Conservation (phyloP, 345 rosid species). For the Gossypium sturtianum region DNA sequence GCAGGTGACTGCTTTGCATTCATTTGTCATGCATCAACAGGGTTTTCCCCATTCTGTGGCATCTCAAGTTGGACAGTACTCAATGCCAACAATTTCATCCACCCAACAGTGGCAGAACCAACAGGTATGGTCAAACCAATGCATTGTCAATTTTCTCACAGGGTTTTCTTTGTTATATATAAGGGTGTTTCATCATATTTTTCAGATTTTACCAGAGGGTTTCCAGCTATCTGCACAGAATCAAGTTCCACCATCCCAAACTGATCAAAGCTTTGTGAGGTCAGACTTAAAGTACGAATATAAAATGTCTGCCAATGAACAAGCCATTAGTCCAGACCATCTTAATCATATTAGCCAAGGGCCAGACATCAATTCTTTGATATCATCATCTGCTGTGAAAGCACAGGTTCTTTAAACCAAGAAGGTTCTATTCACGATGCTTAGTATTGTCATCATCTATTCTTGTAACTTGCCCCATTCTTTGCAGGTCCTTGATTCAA, state of each 20-base stretch:
- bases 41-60: slow-evolving; percentile 58
- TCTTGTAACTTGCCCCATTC: background rate
- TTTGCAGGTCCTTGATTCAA: slow-evolving; percentile 54
- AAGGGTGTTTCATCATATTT: background rate
- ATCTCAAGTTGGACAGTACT: slow-evolving; percentile 55
- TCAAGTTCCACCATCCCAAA: slow-evolving; percentile 46
- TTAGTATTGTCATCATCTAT: background rate
- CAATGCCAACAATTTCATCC: slow-evolving; percentile 41
- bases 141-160: background rate
- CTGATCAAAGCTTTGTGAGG: slow-evolving; percentile 39
- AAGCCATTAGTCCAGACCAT: slow-evolving; percentile 45
- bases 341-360: slow-evolving; percentile 45
- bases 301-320: slow-evolving; percentile 52
- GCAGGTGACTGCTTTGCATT: slow-evolving; percentile 68
- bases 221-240: slow-evolving; percentile 43
- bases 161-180: background rate
- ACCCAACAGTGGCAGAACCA: slow-evolving; percentile 69
- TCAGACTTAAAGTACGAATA: slow-evolving; percentile 54
- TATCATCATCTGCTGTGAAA: slow-evolving; percentile 47
- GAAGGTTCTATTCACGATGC: slow-evolving; percentile 10
- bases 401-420: slow-evolving; percentile 41
- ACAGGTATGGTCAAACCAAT: slow-evolving; percentile 38
- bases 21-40: slow-evolving; percentile 73
- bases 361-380: slow-evolving; percentile 39
- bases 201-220: slow-evolving; percentile 51